Conservation (phyloP, 352 stramenopile genomes). For the Pythium monospermum region DNA sequence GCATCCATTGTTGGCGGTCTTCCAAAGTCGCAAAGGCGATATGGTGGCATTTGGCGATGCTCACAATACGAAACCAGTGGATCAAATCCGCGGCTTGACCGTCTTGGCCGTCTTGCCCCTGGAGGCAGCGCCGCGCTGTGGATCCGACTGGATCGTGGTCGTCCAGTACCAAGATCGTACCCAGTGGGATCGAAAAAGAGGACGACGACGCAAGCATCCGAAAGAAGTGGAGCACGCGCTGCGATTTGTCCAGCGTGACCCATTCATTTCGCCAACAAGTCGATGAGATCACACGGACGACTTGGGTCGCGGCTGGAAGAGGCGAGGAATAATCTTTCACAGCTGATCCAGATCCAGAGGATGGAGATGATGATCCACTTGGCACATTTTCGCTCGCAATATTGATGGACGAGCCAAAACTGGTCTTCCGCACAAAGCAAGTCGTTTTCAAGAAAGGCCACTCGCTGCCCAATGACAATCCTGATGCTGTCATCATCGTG, state of each 20-base stretch:
- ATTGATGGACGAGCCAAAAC: constrained; percentile 19
- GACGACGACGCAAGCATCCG: constrained; percentile 32
- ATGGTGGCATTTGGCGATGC: constrained; percentile 40
- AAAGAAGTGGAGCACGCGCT: constrained; percentile 38
- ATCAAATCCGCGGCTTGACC: constrained; percentile 9
- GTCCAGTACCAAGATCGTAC: constrained; percentile 26
- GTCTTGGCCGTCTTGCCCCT: too few species aligned
- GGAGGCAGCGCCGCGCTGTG: too few species aligned
- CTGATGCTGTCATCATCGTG: too few species aligned
- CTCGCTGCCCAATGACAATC: constrained; percentile 19
- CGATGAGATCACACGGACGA: constrained; percentile 32
- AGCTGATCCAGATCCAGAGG: neutral
- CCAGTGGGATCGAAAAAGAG: constrained; percentile 29
- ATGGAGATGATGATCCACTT: neutral
- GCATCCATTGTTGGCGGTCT: constrained; percentile 33
- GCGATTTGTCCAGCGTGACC: constrained; percentile 36
- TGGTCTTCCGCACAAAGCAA: constrained; percentile 15
- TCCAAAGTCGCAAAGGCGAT: constrained; percentile 32
- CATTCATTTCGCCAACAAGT: constrained; percentile 51
- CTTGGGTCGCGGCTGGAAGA: constrained; percentile 26
- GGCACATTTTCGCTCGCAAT: neutral
- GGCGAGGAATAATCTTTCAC: constrained; percentile 18
- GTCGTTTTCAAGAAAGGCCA: constrained; percentile 27
- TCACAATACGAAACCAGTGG: constrained; percentile 45
- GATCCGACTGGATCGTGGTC: neutral